Evolutionary conservation across 768 basidiomycete genomes (phyloP).

Genomic region (Rhodotorula toruloides): DNA sequence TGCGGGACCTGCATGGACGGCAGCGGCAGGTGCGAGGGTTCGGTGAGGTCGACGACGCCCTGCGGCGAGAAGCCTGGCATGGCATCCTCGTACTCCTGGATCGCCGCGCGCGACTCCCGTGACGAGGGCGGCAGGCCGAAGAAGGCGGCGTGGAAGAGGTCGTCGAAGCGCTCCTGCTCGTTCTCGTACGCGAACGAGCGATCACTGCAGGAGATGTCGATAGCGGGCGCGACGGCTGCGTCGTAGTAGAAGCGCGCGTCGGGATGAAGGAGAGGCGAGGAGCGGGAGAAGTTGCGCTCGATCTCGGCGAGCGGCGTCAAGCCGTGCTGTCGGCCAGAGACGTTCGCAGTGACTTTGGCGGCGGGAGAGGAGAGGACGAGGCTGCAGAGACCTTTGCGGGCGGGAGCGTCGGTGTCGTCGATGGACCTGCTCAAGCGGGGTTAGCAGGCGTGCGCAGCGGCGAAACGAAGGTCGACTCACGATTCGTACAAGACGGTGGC

Average conservation of each 20-base stretch:
- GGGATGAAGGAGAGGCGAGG: conserved; percentile 75
- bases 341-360: conserved; percentile 10
- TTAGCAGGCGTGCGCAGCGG: background rate
- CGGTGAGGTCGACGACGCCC: conserved; percentile 66
- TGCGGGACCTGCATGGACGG: conserved; percentile 89
- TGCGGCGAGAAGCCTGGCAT: conserved; percentile 60
- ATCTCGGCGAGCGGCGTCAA: conserved; percentile 62
- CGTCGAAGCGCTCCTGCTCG: conserved; percentile 57
- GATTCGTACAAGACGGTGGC: conserved; percentile 6
- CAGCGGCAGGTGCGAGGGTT: conserved; percentile 66
- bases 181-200: conserved; percentile 73
- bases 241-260: conserved; percentile 79
- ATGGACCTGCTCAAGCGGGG: conserved; percentile 1
- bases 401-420: conserved; percentile 2
- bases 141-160: conserved; percentile 67
- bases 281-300: conserved; percentile 58
- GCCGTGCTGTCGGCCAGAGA: conserved; percentile 38
- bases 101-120: conserved; percentile 58
- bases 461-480: background rate
- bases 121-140: conserved; percentile 74
- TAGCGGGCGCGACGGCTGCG: conserved; percentile 76
- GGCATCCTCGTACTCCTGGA: conserved; percentile 51
- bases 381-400: background rate
- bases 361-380: conserved; percentile 14
- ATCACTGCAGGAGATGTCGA: conserved; percentile 59